A percentile compares a stretch with the other conserved stretches of the same genome.
These are phyloP conservation scores for Salix viminalis DNA, from an alignment of 345 rosid genomes.

Conservation along the genomic window DNA sequence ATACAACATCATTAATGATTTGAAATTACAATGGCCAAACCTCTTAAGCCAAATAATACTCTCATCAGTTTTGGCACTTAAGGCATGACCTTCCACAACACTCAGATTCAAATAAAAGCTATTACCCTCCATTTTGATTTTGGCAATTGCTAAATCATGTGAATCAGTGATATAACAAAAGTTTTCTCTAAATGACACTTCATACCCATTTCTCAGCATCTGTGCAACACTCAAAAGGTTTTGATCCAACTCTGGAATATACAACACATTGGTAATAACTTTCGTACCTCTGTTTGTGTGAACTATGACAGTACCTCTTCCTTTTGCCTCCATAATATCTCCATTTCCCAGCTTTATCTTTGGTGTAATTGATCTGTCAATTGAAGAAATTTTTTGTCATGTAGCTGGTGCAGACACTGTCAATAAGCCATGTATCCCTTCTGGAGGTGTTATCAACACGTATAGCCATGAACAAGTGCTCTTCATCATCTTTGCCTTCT, in stretches of 20 bases:
- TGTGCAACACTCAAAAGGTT: no score
- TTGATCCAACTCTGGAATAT: no score
- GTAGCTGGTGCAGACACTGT: not conserved
- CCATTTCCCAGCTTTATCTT: not conserved
- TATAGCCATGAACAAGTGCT: not conserved
- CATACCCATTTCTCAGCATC: no score
- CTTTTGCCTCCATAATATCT: not conserved
- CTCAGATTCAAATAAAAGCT: no score
- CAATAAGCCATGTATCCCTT: not conserved
- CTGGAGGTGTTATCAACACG: accelerated
- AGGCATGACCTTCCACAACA: no score
- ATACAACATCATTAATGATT: no score
- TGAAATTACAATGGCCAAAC: no score
- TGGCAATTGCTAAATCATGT: not conserved
- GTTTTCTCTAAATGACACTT: no score
- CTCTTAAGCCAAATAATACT: no score
- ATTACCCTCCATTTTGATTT: no score
- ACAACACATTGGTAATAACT: not conserved
- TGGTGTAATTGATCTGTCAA: not conserved
- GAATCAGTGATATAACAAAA: no score
- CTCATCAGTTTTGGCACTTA: no score
- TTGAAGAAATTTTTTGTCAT: not conserved
- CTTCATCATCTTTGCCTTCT: not conserved
- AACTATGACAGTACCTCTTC: not conserved
- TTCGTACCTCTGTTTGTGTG: not conserved